Evolutionary conservation across 345 rosid genomes (phyloP).

Genomic region (Populus ilicifolia): DNA sequence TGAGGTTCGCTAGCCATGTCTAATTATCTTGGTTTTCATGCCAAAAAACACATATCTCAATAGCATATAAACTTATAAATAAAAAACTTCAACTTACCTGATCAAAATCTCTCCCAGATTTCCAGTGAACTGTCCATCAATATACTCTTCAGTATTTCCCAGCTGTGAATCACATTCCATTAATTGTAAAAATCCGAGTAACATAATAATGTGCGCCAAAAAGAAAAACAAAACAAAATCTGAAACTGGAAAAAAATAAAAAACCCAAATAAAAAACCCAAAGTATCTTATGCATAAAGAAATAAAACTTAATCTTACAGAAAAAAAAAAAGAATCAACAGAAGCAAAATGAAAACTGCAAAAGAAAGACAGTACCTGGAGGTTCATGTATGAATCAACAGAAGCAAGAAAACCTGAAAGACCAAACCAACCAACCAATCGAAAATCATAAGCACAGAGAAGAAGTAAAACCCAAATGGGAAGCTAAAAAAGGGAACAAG

Average conservation of each 20-base stretch:
- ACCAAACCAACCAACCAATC: not conserved
- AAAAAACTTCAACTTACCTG: conserved; percentile 39
- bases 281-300: not conserved
- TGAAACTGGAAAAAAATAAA: not conserved
- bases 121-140: conserved; percentile 84
- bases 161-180: conserved; percentile 40
- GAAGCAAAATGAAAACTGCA: not conserved
- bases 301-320: too few species aligned
- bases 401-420: conserved; percentile 84
- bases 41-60: not conserved
- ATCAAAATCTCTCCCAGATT: conserved; percentile 87
- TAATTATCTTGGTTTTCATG: not conserved
- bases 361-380: conserved; percentile 49
- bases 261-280: not conserved
- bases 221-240: not conserved
- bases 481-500: not conserved
- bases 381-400: conserved; percentile 94
- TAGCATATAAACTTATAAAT: not conserved
- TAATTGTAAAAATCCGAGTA: not conserved
- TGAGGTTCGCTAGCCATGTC: not conserved
- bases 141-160: conserved; percentile 81
- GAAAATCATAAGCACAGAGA: not conserved
- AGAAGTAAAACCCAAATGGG: not conserved
- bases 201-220: not conserved
- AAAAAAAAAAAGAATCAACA: too few species aligned